Conservation (phyloP, 495 filamentous ascomycete species). For the Letharia columbiana region DNA sequence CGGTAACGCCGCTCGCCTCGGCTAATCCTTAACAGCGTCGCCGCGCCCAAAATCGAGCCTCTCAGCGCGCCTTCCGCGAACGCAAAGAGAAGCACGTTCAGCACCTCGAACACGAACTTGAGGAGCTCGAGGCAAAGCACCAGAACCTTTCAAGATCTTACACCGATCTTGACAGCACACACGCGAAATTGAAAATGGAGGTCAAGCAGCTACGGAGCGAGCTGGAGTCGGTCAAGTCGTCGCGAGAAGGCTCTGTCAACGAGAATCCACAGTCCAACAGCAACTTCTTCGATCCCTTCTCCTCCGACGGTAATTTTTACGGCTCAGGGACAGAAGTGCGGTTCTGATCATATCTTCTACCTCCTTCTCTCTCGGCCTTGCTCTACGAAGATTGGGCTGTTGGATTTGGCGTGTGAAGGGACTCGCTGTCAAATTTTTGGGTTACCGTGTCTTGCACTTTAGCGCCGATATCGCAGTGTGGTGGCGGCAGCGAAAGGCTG, state of each 20-base stretch:
- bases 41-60: conserved; percentile 50
- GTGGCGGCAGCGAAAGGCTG: neutral
- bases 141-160: conserved; percentile 23
- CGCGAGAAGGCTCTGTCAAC: conserved; percentile 18
- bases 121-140: conserved; percentile 32
- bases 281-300: conserved; percentile 20
- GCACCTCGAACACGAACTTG: conserved; percentile 33
- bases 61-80: conserved; percentile 44
- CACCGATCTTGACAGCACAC: conserved; percentile 21
- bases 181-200: conserved; percentile 22
- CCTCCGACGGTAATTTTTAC: conserved; percentile 15
- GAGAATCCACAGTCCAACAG: neutral
- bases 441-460: neutral
- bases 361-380: neutral
- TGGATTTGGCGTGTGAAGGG: neutral
- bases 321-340: conserved; percentile 5
- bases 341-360: neutral
- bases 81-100: conserved; percentile 42
- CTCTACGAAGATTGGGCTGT: neutral
- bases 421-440: neutral
- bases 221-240: conserved; percentile 21
- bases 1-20: neutral
- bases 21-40: conserved; percentile 34
- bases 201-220: conserved; percentile 26
- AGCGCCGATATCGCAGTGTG: neutral